Base-by-base conservation (phyloP, 139 green algal species). In the Protoeuglena noctilucae region DNA sequence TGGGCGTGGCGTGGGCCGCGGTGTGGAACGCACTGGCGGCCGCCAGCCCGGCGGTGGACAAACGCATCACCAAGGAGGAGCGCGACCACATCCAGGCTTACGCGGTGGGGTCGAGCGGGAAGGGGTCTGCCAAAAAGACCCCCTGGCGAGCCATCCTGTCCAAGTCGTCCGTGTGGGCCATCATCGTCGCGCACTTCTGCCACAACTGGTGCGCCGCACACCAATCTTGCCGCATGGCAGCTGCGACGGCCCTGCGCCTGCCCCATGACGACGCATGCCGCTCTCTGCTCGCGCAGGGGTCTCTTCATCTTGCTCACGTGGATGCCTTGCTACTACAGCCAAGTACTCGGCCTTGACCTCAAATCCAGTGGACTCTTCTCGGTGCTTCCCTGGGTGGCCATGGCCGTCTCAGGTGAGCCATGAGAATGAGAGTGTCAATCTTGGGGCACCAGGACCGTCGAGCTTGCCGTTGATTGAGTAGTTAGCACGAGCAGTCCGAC, bases 151-250 rank as follows among this genome's bases (percentile, higher is more conserved):
- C 71, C 53, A 75, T 98, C 41, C 70, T 98, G 1, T 81, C 66
- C 39, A 90, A 87, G 55, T 26, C 61, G 9, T 67, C 85, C 43
- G 84, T 94, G 28, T 98, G 90, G 90, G 87, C 90, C 25, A 87
- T 96, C 61, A 95, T 98, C 61, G 22, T 92, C 1, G 84, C 57
- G 54, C 87, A 98, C 69, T 98, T 98, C 64, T 96, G 87, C 71
- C 87, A 98, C 73, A 96, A 98, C 72, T 98, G 84, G 83, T 90
- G 91, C 51, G 91, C 82, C n/a, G n/a, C n/a, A n/a, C n/a, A n/a
- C n/a, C n/a, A n/a, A n/a, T n/a, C n/a, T n/a, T n/a, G n/a, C n/a
- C n/a, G n/a, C n/a, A n/a, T n/a, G n/a, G n/a, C n/a, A n/a, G n/a
- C n/a, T n/a, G n/a, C n/a, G n/a, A n/a, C n/a, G n/a, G n/a, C n/a